phyloP scores from a whole-genome alignment of 164 flowering plant species.

The Stephania japonica region DNA sequence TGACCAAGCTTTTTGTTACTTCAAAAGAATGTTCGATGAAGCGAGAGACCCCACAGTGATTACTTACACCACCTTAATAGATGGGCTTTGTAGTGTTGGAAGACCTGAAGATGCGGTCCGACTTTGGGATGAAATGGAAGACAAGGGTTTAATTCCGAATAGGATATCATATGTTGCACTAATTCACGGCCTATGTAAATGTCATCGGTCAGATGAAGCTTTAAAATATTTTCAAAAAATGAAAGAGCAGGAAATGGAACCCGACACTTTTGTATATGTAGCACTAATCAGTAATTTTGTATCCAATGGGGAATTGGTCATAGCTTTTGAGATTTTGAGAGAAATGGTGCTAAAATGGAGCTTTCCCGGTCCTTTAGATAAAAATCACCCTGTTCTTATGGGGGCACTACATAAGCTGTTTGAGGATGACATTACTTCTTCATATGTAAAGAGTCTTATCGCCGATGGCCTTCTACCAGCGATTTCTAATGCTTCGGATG shows the following conservation, averaged over 20 bases:
- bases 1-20: slow-evolving; percentile 47
- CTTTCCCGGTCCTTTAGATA: slow-evolving; percentile 42
- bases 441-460: slow-evolving; percentile 38
- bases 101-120: slow-evolving; percentile 58
- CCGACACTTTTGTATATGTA: slow-evolving; percentile 49
- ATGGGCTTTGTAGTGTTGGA: slow-evolving; percentile 65
- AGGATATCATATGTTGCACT: slow-evolving; percentile 67
- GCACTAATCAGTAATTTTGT: slow-evolving; percentile 49
- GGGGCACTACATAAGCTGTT: slow-evolving; percentile 36
- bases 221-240: slow-evolving; percentile 46
- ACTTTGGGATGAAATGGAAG: slow-evolving; percentile 64
- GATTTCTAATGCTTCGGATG: slow-evolving; percentile 9
- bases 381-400: slow-evolving; percentile 29
- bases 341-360: slow-evolving; percentile 42
- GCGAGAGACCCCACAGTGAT: slow-evolving; percentile 57
- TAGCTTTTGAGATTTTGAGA: slow-evolving; percentile 45
- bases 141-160: slow-evolving; percentile 55
- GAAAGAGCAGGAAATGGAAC: slow-evolving; percentile 52
- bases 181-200: slow-evolving; percentile 75
- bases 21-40: slow-evolving; percentile 47
- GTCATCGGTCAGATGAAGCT: slow-evolving; percentile 43
- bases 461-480: slow-evolving; percentile 39
- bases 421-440: slow-evolving; percentile 42
- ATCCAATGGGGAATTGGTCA: slow-evolving; percentile 20
- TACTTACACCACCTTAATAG: slow-evolving; percentile 70